Evolutionary conservation across 176 grass and related monocot species (phyloP), one percentile per base, ranked within the genome.

Genomic region (Dactylis glomerata): DNA sequence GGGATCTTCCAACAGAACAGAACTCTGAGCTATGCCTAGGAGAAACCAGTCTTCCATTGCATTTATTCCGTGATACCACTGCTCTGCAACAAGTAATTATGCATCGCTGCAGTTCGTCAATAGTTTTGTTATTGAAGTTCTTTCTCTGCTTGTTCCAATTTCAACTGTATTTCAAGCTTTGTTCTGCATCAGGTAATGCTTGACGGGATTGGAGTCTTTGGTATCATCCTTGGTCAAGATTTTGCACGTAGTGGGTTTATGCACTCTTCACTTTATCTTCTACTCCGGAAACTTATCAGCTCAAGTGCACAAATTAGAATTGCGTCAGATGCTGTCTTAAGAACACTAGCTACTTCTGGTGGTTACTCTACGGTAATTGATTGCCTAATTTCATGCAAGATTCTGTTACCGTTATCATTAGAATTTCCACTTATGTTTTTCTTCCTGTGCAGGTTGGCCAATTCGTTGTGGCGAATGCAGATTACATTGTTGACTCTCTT

Each of bases 141-240:
- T 77, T 47, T 84, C 55, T 84, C 55, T 58, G 10, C 74, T 81
- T 45, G 63, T 74, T 84, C 79, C 79, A 50, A 46, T 80, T 82
- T 55, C 58, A 73, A 67, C 54, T 64, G 45, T 89, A 70, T 78
- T 10, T 68, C 61, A 73, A 24, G 32, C 68, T 84, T 75, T 76
- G 23, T 20, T 76, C 76, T 41, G n/a, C 49, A 83, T 80, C 89
- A 98, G 96, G 86, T 98, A 51, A 93, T 93, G 70, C 84, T 98
- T 85, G 96, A 98, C 74, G 96, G 96, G 81, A 92, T 98, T 89
- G 96, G 96, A 56, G 69, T 95, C 77, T 93, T 93, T 77, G 87
- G 93, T 80, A 82, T 87, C 47, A 73, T 95, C 85, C 92, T 98
- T 73, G 87, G 87, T 77, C 88, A 88, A 87, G 93, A 93, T 90